Conservation (phyloP, 768 basidiomycete species). For the Filobasidium floriforme region DNA sequence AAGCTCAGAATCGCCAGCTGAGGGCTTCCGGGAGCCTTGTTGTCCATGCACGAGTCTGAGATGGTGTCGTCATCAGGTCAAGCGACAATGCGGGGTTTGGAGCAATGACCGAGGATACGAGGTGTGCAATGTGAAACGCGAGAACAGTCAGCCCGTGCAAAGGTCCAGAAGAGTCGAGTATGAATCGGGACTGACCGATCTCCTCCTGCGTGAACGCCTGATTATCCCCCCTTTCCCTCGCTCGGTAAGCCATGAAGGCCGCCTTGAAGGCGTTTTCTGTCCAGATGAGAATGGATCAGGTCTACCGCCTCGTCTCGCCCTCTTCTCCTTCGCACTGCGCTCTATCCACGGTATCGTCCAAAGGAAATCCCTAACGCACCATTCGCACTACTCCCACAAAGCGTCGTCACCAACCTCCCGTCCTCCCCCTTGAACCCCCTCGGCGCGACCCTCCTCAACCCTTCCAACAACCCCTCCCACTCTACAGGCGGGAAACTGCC, state of each 20-base stretch:
- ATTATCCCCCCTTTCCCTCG: slow-evolving; percentile 35
- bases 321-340: too few species aligned
- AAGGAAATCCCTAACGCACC: too few species aligned
- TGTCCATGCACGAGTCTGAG: slow-evolving; percentile 45
- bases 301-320: too few species aligned
- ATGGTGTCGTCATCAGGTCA: neutral
- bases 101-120: too few species aligned
- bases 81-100: slow-evolving; percentile 8
- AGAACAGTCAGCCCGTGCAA: too few species aligned
- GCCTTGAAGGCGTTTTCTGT: slow-evolving; percentile 47
- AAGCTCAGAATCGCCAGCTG: slow-evolving; percentile 46
- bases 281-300: neutral
- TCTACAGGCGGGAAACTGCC: slow-evolving; percentile 46
- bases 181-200: slow-evolving; percentile 24
- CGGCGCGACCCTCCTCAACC: slow-evolving; percentile 46
- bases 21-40: slow-evolving; percentile 46
- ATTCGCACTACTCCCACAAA: slow-evolving; percentile 40
- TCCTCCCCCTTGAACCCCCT: slow-evolving; percentile 37
- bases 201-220: slow-evolving; percentile 43
- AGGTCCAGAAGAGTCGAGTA: too few species aligned
- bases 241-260: slow-evolving; percentile 45
- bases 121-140: too few species aligned
- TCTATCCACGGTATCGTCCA: too few species aligned
- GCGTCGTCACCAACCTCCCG: slow-evolving; percentile 42
- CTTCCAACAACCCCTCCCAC: slow-evolving; percentile 42